Evolutionary conservation across 2,329 filamentous ascomycete species (phyloP), one percentile per base, ranked within the genome.

Genomic region (Xylariales sp.): DNA sequence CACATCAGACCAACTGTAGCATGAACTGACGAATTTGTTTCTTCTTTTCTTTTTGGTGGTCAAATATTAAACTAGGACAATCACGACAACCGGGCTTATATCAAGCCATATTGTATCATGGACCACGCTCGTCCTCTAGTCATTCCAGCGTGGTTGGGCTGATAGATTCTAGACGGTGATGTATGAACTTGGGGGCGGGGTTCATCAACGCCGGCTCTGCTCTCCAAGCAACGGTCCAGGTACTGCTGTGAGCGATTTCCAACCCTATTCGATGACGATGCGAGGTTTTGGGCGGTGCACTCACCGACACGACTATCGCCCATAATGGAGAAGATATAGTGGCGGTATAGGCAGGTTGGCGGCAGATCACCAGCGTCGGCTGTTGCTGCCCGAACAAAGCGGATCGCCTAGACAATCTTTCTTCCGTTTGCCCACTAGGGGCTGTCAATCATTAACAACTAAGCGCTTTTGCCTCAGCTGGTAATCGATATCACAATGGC

Each of bases 311-410:
- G 29, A 31, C 12, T 31, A 12, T 31, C 29, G 29, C n/a, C n/a
- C 29, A 16, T 2, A n/a, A 20, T 10, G 32, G 16, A 12, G 32
- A 10, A 9, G 9, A 11, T 16, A n/a, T 19, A 9, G n/a, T 16
- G 8, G 32, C 32, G 5, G 34, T 12, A 14, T 5, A 8, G 29
- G 29, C 10, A 32, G 10, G 29, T 8, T 16, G 29, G 29, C 29
- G 15, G 55, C 58, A 60, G 55, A 52, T 54, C 48, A 46, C 48
- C 52, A 53, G 51, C 53, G 52, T 54, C 55, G 53, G 54, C 50
- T 62, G 60, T 64, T 64, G 59, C 49, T 65, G 60, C 58, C 64
- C 63, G 62, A 65, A 56, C 52, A 51, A 57, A 59, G 57, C 54
- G 58, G 54, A 50, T 50, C 45, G 34, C 37, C 38, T 41, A 46